These are phyloP conservation scores for Elsinoe necatrix DNA, from an alignment of 2,329 filamentous ascomycete species.

Conservation along the genomic window DNA sequence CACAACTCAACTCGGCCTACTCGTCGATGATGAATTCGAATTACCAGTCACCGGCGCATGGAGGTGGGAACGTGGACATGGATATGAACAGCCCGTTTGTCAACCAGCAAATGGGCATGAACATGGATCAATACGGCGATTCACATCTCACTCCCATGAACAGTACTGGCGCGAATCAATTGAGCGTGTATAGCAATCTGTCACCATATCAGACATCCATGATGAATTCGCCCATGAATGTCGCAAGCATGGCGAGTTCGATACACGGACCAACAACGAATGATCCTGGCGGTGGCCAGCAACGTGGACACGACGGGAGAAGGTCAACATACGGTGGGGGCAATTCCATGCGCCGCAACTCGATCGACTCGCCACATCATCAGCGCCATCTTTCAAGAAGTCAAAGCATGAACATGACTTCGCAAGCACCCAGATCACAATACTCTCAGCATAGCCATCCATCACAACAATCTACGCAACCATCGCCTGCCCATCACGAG, in stretches of 20 bases:
- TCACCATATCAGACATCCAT: constrained; percentile 32
- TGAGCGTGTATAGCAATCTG: constrained; percentile 33
- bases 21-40: constrained; percentile 33
- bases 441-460: constrained; percentile 14
- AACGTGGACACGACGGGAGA: not conserved
- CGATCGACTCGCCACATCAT: not conserved
- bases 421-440: constrained; percentile 5
- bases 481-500: constrained; percentile 1
- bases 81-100: constrained; percentile 37
- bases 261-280: constrained; percentile 26
- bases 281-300: constrained; percentile 22
- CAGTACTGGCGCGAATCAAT: constrained; percentile 29
- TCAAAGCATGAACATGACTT: constrained; percentile 15
- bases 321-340: constrained; percentile 4
- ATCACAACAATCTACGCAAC: constrained; percentile 11
- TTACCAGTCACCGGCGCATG: constrained; percentile 38
- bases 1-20: constrained; percentile 28
- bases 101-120: constrained; percentile 34
- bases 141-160: constrained; percentile 30
- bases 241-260: constrained; percentile 21
- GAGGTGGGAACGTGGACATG: constrained; percentile 33
- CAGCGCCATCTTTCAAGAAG: constrained; percentile 23
- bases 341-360: constrained; percentile 4
- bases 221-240: constrained; percentile 34
- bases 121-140: constrained; percentile 33